phyloP scores from a whole-genome alignment of 495 filamentous ascomycete species.

The Patellaria atrata region DNA sequence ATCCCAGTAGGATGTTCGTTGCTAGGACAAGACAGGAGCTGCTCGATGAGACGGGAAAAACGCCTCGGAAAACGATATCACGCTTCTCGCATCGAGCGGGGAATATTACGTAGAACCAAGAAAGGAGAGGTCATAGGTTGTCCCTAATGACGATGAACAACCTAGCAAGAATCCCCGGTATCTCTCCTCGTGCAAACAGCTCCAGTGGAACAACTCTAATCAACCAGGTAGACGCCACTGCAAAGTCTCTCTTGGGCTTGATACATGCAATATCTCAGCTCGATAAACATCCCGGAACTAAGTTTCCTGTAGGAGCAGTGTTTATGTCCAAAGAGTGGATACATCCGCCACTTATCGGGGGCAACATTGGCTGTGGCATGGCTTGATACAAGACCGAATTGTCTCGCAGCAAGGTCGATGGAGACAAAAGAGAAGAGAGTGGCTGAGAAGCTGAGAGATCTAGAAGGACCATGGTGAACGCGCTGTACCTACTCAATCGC shows the following conservation, averaged over 20 bases:
- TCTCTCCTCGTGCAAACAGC: slow-evolving; percentile 17
- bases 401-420: slow-evolving; percentile 20
- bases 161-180: slow-evolving; percentile 8
- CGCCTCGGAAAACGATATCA: slow-evolving; percentile 17
- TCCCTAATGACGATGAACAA: not conserved
- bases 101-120: slow-evolving; percentile 25
- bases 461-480: slow-evolving; percentile 26
- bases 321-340: slow-evolving; percentile 27
- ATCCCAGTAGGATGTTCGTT: slow-evolving; percentile 23
- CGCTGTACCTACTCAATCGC: slow-evolving; percentile 18
- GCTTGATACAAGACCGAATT: slow-evolving; percentile 27
- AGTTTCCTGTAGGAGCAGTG: slow-evolving; percentile 28
- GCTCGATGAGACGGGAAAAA: slow-evolving; percentile 19
- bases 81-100: slow-evolving; percentile 22
- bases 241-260: slow-evolving; percentile 23
- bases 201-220: slow-evolving; percentile 22
- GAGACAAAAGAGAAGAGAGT: slow-evolving; percentile 23
- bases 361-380: slow-evolving; percentile 32
- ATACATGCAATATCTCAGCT: slow-evolving; percentile 26
- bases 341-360: slow-evolving; percentile 29
- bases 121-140: not conserved
- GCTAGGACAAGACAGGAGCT: slow-evolving; percentile 23
- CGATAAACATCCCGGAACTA: slow-evolving; percentile 28
- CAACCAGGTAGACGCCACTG: slow-evolving; percentile 23
- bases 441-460: slow-evolving; percentile 25